phyloP scores from a whole-genome alignment of 345 rosid genomes.

The Acer campestre region DNA sequence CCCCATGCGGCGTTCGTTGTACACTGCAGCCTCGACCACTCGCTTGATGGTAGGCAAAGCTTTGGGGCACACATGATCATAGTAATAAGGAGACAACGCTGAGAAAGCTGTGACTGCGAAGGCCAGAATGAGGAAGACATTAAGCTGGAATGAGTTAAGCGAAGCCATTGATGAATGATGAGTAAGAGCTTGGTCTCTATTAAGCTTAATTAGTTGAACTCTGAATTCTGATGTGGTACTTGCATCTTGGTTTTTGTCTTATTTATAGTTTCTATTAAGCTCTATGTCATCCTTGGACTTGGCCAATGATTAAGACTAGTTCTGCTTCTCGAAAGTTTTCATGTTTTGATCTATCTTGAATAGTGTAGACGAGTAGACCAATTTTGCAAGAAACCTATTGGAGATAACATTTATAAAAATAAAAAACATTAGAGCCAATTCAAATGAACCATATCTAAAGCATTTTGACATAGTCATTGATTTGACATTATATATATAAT shows the following conservation, averaged over 20 bases:
- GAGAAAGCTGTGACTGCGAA: constrained; percentile 23
- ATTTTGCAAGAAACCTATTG: neutral
- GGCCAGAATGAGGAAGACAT: constrained; percentile 19
- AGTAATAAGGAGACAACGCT: constrained; percentile 48
- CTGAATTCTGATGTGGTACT: neutral
- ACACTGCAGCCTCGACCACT: constrained; percentile 7
- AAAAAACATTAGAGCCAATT: no score
- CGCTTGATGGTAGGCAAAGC: constrained; percentile 49
- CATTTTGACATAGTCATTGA: no score
- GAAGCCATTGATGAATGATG: constrained; percentile 26
- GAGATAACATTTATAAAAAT: neutral
- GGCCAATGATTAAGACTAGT: constrained; percentile 1
- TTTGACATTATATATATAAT: no score
- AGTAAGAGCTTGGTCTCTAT: neutral
- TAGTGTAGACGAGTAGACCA: neutral
- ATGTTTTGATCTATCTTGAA: neutral
- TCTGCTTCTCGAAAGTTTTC: no score
- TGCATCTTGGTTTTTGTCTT: neutral
- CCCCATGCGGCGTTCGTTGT: constrained; percentile 54
- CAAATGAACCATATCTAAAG: no score
- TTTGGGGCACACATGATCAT: constrained; percentile 49
- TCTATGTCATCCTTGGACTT: neutral
- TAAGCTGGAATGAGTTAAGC: constrained; percentile 2
- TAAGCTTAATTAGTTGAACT: neutral
- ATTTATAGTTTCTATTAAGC: neutral